A percentile compares a stretch with the other conserved stretches of the same genome.
Evolutionary conservation across 495 filamentous ascomycete genomes (phyloP).

Genomic region (Geoglossum glabrum): DNA sequence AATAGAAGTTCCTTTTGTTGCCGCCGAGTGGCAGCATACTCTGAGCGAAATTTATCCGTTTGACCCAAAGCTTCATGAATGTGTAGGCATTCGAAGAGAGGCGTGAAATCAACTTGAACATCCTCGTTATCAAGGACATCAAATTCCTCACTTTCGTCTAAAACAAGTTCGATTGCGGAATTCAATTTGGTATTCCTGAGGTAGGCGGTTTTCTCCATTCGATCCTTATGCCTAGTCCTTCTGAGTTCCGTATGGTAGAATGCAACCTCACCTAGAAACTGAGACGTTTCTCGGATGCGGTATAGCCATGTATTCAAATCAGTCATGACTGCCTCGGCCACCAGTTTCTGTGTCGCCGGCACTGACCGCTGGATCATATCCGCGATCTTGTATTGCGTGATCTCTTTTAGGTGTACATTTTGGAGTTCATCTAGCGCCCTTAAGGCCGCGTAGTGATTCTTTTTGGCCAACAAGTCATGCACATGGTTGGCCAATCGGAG

Average conservation of each 20-base stretch:
- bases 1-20: constrained; percentile 81
- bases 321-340: constrained; percentile 90
- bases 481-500: constrained; percentile 85
- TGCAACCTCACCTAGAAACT: constrained; percentile 89
- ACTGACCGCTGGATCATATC: constrained; percentile 91
- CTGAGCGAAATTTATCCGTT: constrained; percentile 68
- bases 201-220: constrained; percentile 48
- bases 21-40: constrained; percentile 76
- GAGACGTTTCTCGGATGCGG: constrained; percentile 83
- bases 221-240: constrained; percentile 63
- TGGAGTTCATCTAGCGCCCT: constrained; percentile 89
- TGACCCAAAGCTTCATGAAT: constrained; percentile 92
- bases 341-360: constrained; percentile 75
- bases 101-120: constrained; percentile 80
- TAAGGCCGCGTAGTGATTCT: constrained; percentile 87
- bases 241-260: constrained; percentile 86
- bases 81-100: constrained; percentile 85
- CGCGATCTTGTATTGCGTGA: constrained; percentile 86
- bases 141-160: constrained; percentile 88
- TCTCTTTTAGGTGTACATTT: constrained; percentile 83
- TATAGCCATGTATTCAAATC: constrained; percentile 98
- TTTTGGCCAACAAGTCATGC: constrained; percentile 70
- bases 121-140: constrained; percentile 88
- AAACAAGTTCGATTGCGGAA: constrained; percentile 85
- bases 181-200: constrained; percentile 75